Percentiles rank a stretch among this genome's conserved stretches.
phyloP scores from a whole-genome alignment of 176 grass and related monocot species.

The Tuctoria greenei region DNA sequence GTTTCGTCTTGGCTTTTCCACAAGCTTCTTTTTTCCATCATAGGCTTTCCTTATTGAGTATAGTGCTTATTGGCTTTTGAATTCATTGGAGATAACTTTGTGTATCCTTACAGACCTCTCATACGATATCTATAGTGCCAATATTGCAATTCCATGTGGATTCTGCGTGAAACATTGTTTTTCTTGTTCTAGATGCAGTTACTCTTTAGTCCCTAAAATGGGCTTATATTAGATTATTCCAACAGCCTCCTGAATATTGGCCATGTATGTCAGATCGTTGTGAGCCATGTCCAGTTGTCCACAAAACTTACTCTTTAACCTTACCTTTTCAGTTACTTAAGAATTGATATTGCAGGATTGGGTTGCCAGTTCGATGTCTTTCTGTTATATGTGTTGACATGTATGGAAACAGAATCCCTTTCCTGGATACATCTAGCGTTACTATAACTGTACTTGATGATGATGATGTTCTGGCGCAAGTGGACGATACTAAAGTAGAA shows the following conservation, averaged over 20 bases:
- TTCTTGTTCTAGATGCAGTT: too few species aligned
- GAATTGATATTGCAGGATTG: slow-evolving; percentile 35
- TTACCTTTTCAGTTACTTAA: neutral
- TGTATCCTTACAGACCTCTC: neutral
- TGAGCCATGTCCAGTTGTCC: neutral
- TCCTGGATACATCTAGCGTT: slow-evolving; percentile 2
- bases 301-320: neutral
- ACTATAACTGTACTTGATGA: slow-evolving; percentile 33
- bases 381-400: slow-evolving; percentile 24
- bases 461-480: slow-evolving; percentile 26
- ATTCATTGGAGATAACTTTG: neutral
- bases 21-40: neutral
- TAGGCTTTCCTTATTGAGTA: neutral
- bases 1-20: too few species aligned
- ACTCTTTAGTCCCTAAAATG: too few species aligned
- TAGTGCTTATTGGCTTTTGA: neutral
- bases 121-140: too few species aligned
- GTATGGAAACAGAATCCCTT: slow-evolving; percentile 42
- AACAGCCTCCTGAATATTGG: too few species aligned
- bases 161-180: too few species aligned
- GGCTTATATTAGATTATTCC: too few species aligned
- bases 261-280: too few species aligned
- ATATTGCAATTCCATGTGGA: too few species aligned
- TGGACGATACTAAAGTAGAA: slow-evolving; percentile 20
- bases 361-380: slow-evolving; percentile 25